These are phyloP conservation scores for Cinnamomum chago DNA, from an alignment of 164 flowering plant species.

Conservation along the genomic window DNA sequence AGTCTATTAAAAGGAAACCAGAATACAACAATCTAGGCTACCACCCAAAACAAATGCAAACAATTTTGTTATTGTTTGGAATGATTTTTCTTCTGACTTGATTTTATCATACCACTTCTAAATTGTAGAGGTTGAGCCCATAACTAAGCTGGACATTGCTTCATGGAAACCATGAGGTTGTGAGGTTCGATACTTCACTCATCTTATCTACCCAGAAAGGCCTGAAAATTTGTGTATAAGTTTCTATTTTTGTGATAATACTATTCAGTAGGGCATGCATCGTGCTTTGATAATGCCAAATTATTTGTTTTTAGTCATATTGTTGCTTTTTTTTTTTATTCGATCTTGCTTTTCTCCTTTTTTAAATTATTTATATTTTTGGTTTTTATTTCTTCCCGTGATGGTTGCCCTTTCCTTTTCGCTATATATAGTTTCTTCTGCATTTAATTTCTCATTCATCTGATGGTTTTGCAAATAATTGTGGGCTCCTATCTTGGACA, in stretches of 20 bases:
- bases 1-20: too few species aligned
- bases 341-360: background rate
- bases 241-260: too few species aligned
- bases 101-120: background rate
- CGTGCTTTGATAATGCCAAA: background rate
- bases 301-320: background rate
- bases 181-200: too few species aligned
- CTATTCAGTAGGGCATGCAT: background rate
- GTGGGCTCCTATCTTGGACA: conserved; percentile 22
- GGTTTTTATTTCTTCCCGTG: too few species aligned
- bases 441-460: background rate
- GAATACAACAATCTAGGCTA: too few species aligned
- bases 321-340: too few species aligned
- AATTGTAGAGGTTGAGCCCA: background rate
- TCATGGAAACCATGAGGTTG: too few species aligned
- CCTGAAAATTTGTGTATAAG: background rate
- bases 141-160: background rate
- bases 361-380: too few species aligned
- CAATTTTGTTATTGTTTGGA: background rate
- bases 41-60: too few species aligned
- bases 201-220: background rate
- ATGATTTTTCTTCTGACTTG: background rate
- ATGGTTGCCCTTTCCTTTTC: background rate
- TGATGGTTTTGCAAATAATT: background rate
- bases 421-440: background rate